These are phyloP conservation scores for Hanseniaspora clermontiae DNA, from an alignment of 805 yeast genomes.

Conservation along the genomic window DNA sequence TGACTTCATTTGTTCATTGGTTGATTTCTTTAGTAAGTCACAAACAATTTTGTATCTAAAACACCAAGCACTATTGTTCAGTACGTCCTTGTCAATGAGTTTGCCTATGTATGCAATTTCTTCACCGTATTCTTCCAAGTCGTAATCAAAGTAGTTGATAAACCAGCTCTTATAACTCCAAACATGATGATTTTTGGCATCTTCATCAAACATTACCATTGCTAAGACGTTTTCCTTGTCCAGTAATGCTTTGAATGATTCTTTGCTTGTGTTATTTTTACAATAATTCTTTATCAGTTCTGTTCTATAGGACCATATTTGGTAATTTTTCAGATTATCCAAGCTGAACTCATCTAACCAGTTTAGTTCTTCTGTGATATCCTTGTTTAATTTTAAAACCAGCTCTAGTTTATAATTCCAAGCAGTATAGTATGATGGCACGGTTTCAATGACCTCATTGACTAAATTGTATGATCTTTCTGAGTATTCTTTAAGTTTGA, in stretches of 20 bases:
- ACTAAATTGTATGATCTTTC: conserved; percentile 63
- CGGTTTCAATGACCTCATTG: conserved; percentile 44
- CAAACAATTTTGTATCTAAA: conserved; percentile 54
- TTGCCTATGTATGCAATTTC: conserved; percentile 43
- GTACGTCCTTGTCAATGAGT: conserved; percentile 47
- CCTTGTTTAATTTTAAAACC: conserved; percentile 30
- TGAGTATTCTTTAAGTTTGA: conserved; percentile 48
- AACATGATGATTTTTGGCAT: conserved; percentile 85
- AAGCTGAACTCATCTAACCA: conserved; percentile 72
- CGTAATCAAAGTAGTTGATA: conserved; percentile 35
- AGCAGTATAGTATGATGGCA: conserved; percentile 84
- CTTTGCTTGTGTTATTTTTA: background rate
- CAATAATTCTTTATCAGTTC: conserved; percentile 36
- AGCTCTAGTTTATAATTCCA: conserved; percentile 65
- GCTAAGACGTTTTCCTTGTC: conserved; percentile 55
- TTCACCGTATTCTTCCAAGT: conserved; percentile 29
- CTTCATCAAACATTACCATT: conserved; percentile 57
- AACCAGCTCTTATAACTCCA: conserved; percentile 91
- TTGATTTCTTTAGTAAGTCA: conserved; percentile 20
- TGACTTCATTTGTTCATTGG: conserved; percentile 1
- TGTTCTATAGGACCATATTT: conserved; percentile 91
- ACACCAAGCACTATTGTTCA: conserved; percentile 91
- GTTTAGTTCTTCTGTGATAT: conserved; percentile 43
- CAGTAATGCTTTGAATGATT: conserved; percentile 27
- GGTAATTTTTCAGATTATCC: conserved; percentile 80